Base-by-base conservation (phyloP, 345 rosid species). In the Salix brachista region DNA sequence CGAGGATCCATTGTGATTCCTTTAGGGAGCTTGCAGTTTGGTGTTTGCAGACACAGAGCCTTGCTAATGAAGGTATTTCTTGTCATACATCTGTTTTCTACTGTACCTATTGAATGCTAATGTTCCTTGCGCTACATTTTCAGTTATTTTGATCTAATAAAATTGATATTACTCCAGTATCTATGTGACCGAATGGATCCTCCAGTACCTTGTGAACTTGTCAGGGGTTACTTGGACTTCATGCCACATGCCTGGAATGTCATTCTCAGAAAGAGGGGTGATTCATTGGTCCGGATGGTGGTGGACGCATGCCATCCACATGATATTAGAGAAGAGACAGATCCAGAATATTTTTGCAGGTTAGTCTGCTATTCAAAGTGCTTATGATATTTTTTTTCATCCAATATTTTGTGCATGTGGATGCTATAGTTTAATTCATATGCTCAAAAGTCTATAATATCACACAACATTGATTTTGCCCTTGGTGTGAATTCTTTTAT, bases 171-270 rank as follows among this genome's bases (percentile, higher is more conserved):
- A 66, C 61, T 82, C 26, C 80, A 93, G 99, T 93, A 92, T 84
- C 90, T 96, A 48, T 96, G 99, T 74, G 99, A 96, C 68, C 88
- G 99, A 62, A 91, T 93, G 94, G 89, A 90, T 68, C 99, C 98
- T 75, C 97, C 98, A 46, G 76, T 96, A 60, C 97, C 94, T 28
- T 96, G 99, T 73, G 99, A 96, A 89, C 96, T 96, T 88, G 93
- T 96, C 60, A 92, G 99, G 87, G 99, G 99, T 28, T 96, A 96
- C 86, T 82, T 93, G 80, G 98, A 93, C 86, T 96, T 89, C 83
- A 76, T 82, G 82, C 97, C 98, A 48, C 99, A 93, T 88, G 98
- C 98, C 28, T 96, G 99, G 99, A 96, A 96, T 82, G 80, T 84
- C 70, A 79, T 93, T 79, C 89, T 85, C 65, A 78, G 88, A 17